Base-by-base conservation (phyloP, 345 rosid genomes). In the Psidium friedrichsthalianum region DNA sequence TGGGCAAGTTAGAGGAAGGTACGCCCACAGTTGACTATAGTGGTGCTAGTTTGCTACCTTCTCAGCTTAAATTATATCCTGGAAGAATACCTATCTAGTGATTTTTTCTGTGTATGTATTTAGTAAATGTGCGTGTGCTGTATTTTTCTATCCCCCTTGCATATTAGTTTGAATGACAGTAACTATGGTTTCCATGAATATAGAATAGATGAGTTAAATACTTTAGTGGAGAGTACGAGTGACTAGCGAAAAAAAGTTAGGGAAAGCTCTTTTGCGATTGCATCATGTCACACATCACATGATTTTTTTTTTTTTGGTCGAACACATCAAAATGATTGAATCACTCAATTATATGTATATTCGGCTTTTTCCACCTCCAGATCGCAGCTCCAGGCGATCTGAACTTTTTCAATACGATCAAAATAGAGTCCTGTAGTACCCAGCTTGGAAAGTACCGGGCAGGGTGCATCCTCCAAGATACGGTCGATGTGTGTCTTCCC, bases 1-100 rank as follows among this genome's bases (percentile, higher is more conserved):
- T 54, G 98, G 98, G 53, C 97, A 94, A 96, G 99, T 98, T 80
- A 93, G 90, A 91, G 99, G 99, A 90, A 97, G 95, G 99, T 98
- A 92, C 74, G 56, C 29, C 56, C 80, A 10, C n/a, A 20, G 21
- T 61, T n/a, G 61, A 53, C 84, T 54, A 82, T 29, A 29, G 56
- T 25, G 83, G 20, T 56, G 27, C 44, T 56, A 82, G 42, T 54
- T 53, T 52, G 47, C 44, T 2, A 29, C 47, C 58, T 54, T 40
- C 56, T 54, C 59, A 27, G 42, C 58, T 51, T 40, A 49, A n/a
- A 81, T 22, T 44, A 44, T 5, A 51, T 51, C 56, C 78, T 61
- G 81, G 82, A 61, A 84, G 76, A n/a, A 53, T 82, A 29, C 29
- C 8, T 36, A 82, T 51, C 21, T 32, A 29, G 18, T 69, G 42